These are phyloP conservation scores for Plasmodium inui DNA, from an alignment of 169 alveolate species.

Conservation along the genomic window DNA sequence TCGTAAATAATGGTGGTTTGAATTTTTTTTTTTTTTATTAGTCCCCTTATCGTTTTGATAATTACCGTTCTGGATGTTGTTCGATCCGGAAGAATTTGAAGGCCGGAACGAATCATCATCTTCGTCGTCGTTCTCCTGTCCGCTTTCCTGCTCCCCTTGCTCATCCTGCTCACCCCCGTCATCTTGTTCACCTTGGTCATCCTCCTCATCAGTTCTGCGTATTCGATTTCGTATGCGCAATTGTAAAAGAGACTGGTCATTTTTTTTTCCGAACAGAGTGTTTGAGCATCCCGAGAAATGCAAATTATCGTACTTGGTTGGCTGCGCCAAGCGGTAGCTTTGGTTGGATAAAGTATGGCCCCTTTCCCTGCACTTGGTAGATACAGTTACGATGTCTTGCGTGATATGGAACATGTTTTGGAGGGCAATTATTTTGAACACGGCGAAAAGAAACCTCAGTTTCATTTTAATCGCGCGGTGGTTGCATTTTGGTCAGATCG, in stretches of 20 bases:
- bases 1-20: neutral
- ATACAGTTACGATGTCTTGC: slow-evolving; percentile 7
- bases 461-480: slow-evolving; percentile 39
- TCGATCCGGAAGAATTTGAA: slow-evolving; percentile 5
- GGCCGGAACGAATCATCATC: neutral
- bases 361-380: neutral
- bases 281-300: neutral
- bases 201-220: slow-evolving; percentile 8
- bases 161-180: neutral
- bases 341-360: slow-evolving; percentile 6
- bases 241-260: slow-evolving; percentile 18
- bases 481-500: slow-evolving; percentile 3
- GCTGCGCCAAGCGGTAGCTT: neutral
- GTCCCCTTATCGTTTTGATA: neutral
- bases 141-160: neutral
- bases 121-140: neutral
- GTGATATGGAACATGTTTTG: slow-evolving; percentile 18
- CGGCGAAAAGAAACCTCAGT: neutral
- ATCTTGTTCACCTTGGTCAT: neutral
- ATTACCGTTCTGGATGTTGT: neutral
- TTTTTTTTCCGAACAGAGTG: slow-evolving; percentile 5
- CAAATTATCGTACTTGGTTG: neutral
- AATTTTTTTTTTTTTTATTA: neutral
- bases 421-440: slow-evolving; percentile 50
- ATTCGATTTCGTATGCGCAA: neutral